These are phyloP conservation scores for Hortiboletus rubellus DNA, from an alignment of 1,284 basidiomycete genomes.

Conservation along the genomic window DNA sequence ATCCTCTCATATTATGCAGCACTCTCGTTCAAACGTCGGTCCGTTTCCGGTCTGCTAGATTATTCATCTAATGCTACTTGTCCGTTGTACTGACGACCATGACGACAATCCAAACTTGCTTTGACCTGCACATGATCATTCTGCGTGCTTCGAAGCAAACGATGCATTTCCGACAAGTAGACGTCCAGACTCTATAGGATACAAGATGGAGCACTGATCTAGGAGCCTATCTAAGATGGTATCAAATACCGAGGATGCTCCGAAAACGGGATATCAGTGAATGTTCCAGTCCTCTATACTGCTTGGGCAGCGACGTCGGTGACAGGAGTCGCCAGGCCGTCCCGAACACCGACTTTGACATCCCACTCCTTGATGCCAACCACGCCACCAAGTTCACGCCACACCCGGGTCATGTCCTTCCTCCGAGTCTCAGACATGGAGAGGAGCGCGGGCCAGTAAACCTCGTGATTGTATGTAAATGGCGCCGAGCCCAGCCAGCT, in stretches of 20 bases:
- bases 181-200: not conserved
- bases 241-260: not conserved
- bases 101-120: slow-evolving; percentile 21
- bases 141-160: not conserved
- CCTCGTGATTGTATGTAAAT: slow-evolving; percentile 70
- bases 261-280: not conserved
- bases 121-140: not conserved
- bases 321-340: slow-evolving; percentile 5
- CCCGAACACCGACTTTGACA: slow-evolving; percentile 26
- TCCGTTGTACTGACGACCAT: slow-evolving; percentile 27
- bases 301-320: slow-evolving; percentile 4
- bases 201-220: not conserved
- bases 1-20: not conserved
- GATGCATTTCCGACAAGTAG: not conserved
- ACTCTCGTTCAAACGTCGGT: slow-evolving; percentile 1
- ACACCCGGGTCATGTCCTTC: slow-evolving; percentile 54
- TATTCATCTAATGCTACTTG: slow-evolving; percentile 25
- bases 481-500: slow-evolving; percentile 61
- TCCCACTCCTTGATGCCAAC: slow-evolving; percentile 76
- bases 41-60: slow-evolving; percentile 16
- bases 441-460: slow-evolving; percentile 72
- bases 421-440: slow-evolving; percentile 53
- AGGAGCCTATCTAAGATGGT: slow-evolving; percentile 6
- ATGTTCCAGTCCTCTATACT: slow-evolving; percentile 8
- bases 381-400: slow-evolving; percentile 61